Base-by-base conservation (phyloP, 139 green algal genomes). In the Trebouxia sp. region DNA sequence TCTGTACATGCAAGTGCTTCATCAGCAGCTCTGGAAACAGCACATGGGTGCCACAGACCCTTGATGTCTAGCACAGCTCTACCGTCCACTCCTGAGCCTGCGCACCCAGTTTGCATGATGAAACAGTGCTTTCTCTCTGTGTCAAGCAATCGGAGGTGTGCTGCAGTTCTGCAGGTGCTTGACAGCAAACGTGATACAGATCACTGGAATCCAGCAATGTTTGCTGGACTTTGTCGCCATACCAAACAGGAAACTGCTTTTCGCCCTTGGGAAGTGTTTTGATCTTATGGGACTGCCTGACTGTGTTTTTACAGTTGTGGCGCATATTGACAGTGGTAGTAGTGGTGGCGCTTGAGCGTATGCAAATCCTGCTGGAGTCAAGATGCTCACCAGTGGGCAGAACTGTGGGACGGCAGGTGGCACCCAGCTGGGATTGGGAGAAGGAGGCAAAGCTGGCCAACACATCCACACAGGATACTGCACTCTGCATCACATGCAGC, bases 371-470 rank as follows among this genome's bases (percentile, higher is more conserved):
- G 20, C 50, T 22, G 26, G 50, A 58, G 50, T 28, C 20, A 58
- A 28, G 22, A 22, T 58, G 50, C 50, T 77, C 7, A 69, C 87
- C 82, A 24, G 62, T 65, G 50, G 83, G 75, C 24, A 83, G 65
- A 56, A 94, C 85, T 4, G 37, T 42, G 11, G 91, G 89, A 15
- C 89, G 84, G 80, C 89, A 90, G 88, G 83, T 51, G 6, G 82
- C 28, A 17, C 62, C 81, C 5, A 75, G 43, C 0, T 56, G 42
- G 24, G 82, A 80, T 50, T 84, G 65, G 15, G 85, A 87, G 38
- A 84, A 87, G 15, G 55, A 66, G 3, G 88, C 91, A 87, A 92
- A 93, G n/a, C 83, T 84, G 3, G 84, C 83, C 47, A 95, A 84
- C 56, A 88, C 91, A 70, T 95, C 92, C 56, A 95, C 76, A 0